Percentiles rank a stretch among this genome's conserved stretches.
Conservation (phyloP, 2,329 filamentous ascomycete genomes). For the Verticillium tricorpus region DNA sequence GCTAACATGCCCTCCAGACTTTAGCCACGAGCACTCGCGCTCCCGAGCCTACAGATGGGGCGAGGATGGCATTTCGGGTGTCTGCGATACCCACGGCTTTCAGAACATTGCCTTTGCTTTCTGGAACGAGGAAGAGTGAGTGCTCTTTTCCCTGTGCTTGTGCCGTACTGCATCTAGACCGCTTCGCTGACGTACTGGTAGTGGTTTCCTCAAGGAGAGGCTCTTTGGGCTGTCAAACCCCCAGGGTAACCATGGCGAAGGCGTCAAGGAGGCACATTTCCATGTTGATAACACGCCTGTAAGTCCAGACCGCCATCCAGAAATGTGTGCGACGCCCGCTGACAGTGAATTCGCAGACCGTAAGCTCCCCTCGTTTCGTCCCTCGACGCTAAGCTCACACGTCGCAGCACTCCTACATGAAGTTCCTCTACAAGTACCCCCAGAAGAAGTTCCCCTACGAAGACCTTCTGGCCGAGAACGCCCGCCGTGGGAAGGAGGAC, state of each 20-base stretch:
- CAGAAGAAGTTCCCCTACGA: conserved; percentile 90
- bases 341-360: conserved; percentile 8
- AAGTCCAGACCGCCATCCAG: conserved; percentile 19
- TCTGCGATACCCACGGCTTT: conserved; percentile 82
- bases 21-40: conserved; percentile 87
- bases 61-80: conserved; percentile 93
- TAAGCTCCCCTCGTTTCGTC: conserved; percentile 2
- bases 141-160: conserved; percentile 18
- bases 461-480: conserved; percentile 81
- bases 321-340: conserved; percentile 1
- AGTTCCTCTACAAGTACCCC: conserved; percentile 96
- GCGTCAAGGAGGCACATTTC: conserved; percentile 94
- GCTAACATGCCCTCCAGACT: conserved; percentile 55
- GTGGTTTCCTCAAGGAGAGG: conserved; percentile 89
- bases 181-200: conserved; percentile 26
- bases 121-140: conserved; percentile 93
- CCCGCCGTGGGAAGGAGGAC: conserved; percentile 67
- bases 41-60: conserved; percentile 91
- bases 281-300: conserved; percentile 89
- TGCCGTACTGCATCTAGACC: neutral
- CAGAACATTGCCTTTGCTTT: conserved; percentile 95
- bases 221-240: conserved; percentile 94
- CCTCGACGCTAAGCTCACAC: conserved; percentile 10
- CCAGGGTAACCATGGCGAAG: conserved; percentile 95
- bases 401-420: conserved; percentile 91